These are phyloP conservation scores for Aspergillus fischeri DNA, from an alignment of 2,329 filamentous ascomycete genomes.

Conservation along the genomic window DNA sequence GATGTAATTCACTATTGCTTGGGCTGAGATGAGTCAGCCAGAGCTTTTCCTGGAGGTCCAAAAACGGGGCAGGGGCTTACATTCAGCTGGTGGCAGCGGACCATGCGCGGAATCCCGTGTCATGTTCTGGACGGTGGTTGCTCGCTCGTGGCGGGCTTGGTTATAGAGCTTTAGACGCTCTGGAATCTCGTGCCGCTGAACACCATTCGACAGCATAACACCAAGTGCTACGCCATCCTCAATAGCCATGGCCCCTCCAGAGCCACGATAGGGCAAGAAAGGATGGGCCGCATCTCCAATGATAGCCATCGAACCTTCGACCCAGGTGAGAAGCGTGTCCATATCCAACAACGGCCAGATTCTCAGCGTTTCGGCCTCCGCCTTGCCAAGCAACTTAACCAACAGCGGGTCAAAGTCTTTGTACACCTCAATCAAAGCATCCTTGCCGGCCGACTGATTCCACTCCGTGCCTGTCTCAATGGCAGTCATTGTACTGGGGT, in stretches of 20 bases:
- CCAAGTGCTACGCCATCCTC: constrained; percentile 62
- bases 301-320: constrained; percentile 51
- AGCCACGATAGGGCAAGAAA: constrained; percentile 61
- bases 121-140: constrained; percentile 55
- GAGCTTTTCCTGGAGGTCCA: background rate
- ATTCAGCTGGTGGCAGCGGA: constrained; percentile 6
- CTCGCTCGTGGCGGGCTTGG: constrained; percentile 54
- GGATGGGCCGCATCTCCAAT: constrained; percentile 67
- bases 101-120: constrained; percentile 39
- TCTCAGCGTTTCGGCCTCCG: constrained; percentile 46
- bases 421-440: constrained; percentile 21
- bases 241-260: constrained; percentile 61
- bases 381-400: constrained; percentile 34
- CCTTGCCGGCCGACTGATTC: constrained; percentile 22
- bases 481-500: constrained; percentile 39
- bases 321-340: constrained; percentile 55
- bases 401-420: constrained; percentile 43
- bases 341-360: constrained; percentile 62
- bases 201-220: constrained; percentile 51
- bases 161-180: constrained; percentile 58
- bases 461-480: constrained; percentile 38
- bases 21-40: constrained; percentile 4
- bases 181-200: constrained; percentile 44
- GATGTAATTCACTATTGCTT: constrained; percentile 40
- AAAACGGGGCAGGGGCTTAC: constrained; percentile 6